Conservation (phyloP, 768 basidiomycete genomes). For the Russula abietina region DNA sequence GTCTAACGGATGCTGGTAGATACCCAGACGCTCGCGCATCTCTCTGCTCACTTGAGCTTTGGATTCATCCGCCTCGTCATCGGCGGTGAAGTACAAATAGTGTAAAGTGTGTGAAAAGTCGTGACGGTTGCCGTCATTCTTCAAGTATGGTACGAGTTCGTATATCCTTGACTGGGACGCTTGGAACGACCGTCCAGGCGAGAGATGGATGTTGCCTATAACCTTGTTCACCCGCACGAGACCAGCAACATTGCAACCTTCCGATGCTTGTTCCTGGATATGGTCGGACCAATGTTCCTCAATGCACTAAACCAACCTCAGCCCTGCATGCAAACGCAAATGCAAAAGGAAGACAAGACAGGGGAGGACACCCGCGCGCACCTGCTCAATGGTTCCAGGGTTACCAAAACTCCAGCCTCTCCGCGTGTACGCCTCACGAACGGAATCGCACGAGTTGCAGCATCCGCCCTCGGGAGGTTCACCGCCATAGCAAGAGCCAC, state of each 20-base stretch:
- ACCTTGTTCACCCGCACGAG: conserved; percentile 95
- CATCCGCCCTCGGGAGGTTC: conserved; percentile 69
- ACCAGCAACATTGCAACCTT: conserved; percentile 92
- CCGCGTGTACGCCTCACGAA: conserved; percentile 81
- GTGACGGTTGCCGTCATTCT: conserved; percentile 80
- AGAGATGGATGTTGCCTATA: conserved; percentile 90
- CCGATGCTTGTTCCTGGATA: conserved; percentile 83
- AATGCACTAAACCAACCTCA: conserved; percentile 57
- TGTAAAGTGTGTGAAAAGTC: conserved; percentile 91
- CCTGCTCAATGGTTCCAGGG: conserved; percentile 91
- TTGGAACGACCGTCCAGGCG: conserved; percentile 95
- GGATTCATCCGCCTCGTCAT: conserved; percentile 71
- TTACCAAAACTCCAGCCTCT: conserved; percentile 94
- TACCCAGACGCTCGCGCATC: conserved; percentile 68
- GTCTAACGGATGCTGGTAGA: conserved; percentile 73
- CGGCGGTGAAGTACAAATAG: conserved; percentile 71
- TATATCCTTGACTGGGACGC: conserved; percentile 69
- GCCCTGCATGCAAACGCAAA: not conserved
- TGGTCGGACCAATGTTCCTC: conserved; percentile 94
- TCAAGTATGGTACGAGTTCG: conserved; percentile 91
- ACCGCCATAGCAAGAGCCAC: conserved; percentile 96
- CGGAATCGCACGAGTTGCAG: conserved; percentile 95
- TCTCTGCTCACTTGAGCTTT: conserved; percentile 55
- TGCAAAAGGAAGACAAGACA: not conserved
- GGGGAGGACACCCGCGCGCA: conserved; percentile 31